Evolutionary conservation across 1,284 basidiomycete genomes (phyloP), one percentile per base, ranked within the genome.

Genomic region (Inonotus obliquus): DNA sequence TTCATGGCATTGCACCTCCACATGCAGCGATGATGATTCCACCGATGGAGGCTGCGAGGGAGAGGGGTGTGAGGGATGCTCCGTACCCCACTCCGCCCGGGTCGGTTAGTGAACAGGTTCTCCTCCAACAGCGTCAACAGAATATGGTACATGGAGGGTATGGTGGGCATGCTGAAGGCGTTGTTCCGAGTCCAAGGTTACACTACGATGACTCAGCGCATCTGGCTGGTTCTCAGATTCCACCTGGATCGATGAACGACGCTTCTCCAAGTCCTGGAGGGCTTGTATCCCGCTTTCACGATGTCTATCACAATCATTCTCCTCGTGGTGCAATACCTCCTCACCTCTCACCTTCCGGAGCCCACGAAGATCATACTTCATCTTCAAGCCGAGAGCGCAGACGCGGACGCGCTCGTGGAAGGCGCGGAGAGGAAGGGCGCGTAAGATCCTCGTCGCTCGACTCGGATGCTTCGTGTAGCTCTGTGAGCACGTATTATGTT

Each of bases 401-500:
- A 14, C 54, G 55, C 23, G 54, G 54, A 29, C 44, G 55, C 25
- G 54, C 23, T 32, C 45, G 54, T 21, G 60, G 39, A 13, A 23
- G 60, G 11, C 39, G 27, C 25, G 38, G 32, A 25, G 29, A 29
- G 35, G 21, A 52, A 10, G 63, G 69, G 57, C 75, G 68, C 51
- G 69, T 29, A 11, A 66, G 45, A 66, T 69, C 53, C 62, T 67
- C n/a, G 69, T 67, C 37, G 68, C 74, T 19, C 72, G 75, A 21
- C 65, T 71, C 51, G 71, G 77, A 60, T 79, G 83, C 25, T 72
- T 74, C 6, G 73, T 71, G 76, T 14, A 80, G 79, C 44, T 85
- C 85, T 10, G 84, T 80, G 19, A 83, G 85, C 69, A 89, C 87
- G 5, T 89, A 89, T 74, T 89, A 88, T 70, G 82, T 89, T 65